Evolutionary conservation across 768 basidiomycete species (phyloP).

Genomic region (Pleurotus djamor): DNA sequence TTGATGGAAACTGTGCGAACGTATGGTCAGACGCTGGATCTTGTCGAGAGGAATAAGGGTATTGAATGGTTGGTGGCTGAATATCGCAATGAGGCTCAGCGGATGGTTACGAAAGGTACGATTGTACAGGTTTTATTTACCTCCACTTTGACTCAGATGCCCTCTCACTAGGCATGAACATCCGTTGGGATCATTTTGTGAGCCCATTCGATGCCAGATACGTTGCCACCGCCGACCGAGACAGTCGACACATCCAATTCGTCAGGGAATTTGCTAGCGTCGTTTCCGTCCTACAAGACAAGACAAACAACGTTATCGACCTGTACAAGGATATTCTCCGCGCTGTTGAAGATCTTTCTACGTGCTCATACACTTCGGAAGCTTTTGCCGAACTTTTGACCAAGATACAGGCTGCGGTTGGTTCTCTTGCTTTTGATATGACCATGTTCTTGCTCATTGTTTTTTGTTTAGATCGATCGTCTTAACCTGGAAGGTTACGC

Average conservation of each 20-base stretch:
- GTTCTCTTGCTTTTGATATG: slow-evolving; percentile 20
- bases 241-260: slow-evolving; percentile 90
- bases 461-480: slow-evolving; percentile 69
- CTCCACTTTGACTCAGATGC: not conserved
- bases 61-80: slow-evolving; percentile 96
- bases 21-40: slow-evolving; percentile 91
- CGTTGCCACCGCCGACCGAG: slow-evolving; percentile 68
- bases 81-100: slow-evolving; percentile 88
- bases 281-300: slow-evolving; percentile 84
- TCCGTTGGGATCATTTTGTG: slow-evolving; percentile 96
- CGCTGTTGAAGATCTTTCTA: slow-evolving; percentile 82
- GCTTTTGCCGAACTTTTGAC: slow-evolving; percentile 78
- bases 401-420: slow-evolving; percentile 81
- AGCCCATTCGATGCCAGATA: slow-evolving; percentile 90
- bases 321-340: slow-evolving; percentile 83
- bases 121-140: not conserved
- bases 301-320: slow-evolving; percentile 92
- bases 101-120: slow-evolving; percentile 89
- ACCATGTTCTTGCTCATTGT: not conserved
- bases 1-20: slow-evolving; percentile 99
- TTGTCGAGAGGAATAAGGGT: slow-evolving; percentile 87
- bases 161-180: slow-evolving; percentile 72
- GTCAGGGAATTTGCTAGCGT: slow-evolving; percentile 95
- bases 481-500: slow-evolving; percentile 96
- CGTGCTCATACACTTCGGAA: slow-evolving; percentile 82